Evolutionary conservation across 106 monocot species (phyloP), one percentile per base, ranked within the genome.

Genomic region (Dendrobium chrysotoxum): DNA sequence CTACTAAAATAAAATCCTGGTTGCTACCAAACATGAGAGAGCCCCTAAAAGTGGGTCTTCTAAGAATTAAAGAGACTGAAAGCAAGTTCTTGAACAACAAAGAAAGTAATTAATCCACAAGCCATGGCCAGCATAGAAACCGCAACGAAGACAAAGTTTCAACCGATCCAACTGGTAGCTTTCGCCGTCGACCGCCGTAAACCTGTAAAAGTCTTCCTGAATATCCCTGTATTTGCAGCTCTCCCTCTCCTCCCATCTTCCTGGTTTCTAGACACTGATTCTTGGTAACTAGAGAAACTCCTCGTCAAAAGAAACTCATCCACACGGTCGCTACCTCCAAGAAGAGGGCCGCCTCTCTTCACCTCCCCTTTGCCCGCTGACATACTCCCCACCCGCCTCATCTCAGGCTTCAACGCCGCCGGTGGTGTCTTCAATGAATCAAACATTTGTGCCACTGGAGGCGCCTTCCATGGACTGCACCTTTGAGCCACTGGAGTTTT

Each of bases 251-350:
- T 44, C 30, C 80, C 65, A 3, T 66, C 47, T 6, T 4, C 81
- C 35, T 81, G 75, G 21, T 74, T 74, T 16, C 53, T 45, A 53
- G 81, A 20, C 2, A 35, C 21, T 75, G 55, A 17, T 18, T 81
- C 81, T 15, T 75, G 54, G 26, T 55, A 75, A n/a, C 81, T 58
- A 10, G 75, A 53, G 75, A 54, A 81, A 53, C 75, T 58, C 75
- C 57, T 81, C 81, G 39, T 79, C 65, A 26, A 7, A 15, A 53
- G 35, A 77, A 77, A 28, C 54, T 53, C 75, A 1, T 75, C 75
- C 0, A n/a, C 75, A 1, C 44, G 75, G 44, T 20, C 77, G 54
- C 53, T 25, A 3, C 55, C 55, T 4, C 54, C 55, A 16, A 53
- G 31, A 16, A 28, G 39, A 12, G 39, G 72, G 18, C 72, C 54